phyloP scores from a whole-genome alignment of 805 yeast genomes.

The Metschnikowia matae region DNA sequence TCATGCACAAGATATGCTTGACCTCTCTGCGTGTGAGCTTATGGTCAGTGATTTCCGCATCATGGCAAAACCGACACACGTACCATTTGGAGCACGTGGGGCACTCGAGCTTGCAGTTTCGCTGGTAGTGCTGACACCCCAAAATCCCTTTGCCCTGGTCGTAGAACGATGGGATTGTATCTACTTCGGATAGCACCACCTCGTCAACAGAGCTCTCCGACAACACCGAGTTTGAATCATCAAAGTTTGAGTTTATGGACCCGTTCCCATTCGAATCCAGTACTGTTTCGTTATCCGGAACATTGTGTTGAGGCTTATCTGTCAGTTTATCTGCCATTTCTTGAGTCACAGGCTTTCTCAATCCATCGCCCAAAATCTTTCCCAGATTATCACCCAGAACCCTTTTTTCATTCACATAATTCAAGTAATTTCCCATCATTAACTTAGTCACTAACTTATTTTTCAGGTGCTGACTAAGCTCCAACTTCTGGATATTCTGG shows the following conservation, averaged over 20 bases:
- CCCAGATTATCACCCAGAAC: neutral
- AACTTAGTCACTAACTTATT: constrained; percentile 54
- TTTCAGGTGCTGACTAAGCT: constrained; percentile 40
- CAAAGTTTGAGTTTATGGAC: too few species aligned
- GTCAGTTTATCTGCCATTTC: too few species aligned
- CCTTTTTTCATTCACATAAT: constrained; percentile 28
- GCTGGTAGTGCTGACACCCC: constrained; percentile 81
- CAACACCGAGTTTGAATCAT: neutral
- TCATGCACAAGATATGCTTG: constrained; percentile 74
- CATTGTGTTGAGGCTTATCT: too few species aligned
- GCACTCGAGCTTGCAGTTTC: constrained; percentile 83
- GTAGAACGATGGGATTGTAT: constrained; percentile 46
- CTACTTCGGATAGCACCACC: constrained; percentile 46
- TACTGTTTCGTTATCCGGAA: neutral
- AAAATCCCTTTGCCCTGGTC: constrained; percentile 40
- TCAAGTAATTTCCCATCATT: constrained; percentile 66
- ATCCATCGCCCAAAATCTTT: too few species aligned
- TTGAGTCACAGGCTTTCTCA: neutral
- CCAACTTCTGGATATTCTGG: constrained; percentile 41
- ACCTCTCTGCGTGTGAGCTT: constrained; percentile 55
- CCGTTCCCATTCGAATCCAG: neutral
- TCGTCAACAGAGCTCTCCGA: constrained; percentile 29
- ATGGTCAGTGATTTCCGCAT: constrained; percentile 53
- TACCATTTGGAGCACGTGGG: constrained; percentile 70
- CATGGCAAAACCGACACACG: constrained; percentile 85